Evolutionary conservation across 768 basidiomycete genomes (phyloP), one percentile per base, ranked within the genome.

Genomic region (Serendipita sp.): DNA sequence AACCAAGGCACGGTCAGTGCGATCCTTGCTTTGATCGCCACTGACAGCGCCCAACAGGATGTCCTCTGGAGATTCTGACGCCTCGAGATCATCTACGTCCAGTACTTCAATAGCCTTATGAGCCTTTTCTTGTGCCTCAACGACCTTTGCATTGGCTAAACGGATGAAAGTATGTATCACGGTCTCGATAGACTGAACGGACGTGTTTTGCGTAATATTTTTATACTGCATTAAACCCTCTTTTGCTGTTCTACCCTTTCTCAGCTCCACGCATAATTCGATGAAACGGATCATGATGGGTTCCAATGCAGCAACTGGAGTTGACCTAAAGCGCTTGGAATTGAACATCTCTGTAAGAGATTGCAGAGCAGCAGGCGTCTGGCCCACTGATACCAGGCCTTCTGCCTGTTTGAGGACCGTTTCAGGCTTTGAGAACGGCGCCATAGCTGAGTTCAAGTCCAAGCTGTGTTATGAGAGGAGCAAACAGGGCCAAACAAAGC

Each of bases 221-320:
- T 96, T 97, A 82, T 91, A 96, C 72, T 91, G 87, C 85, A 95
- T 91, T 55, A 98, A 83, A 27, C 91, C 94, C 71, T 94, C 92
- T 74, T 95, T 93, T 27, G 93, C 94, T 31, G 89, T 86, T 31
- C 91, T 81, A 0, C 93, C 93, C 74, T 94, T 93, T 68, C 91
- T 83, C 81, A 96, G 86, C 66, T 91, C 87, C 66, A 97, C 92
- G 72, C 92, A 98, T 55, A 99, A 87, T 71, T 94, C 90, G 76
- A 98, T 84, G 76, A 95, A 97, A 65, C 91, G 87, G 68, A 91
- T 76, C 81, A 97, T 87, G 74, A 98, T 96, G 62, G 96, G 96
- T 73, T 98, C 95, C 55, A 98, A 83, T 2, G 88, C 84, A 2
- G 83, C 77, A 29, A 97, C 76, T 0, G 94, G 89, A 0, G 94